Conservation (phyloP, 1,284 basidiomycete genomes). For the Salmacisia buchloeana region DNA sequence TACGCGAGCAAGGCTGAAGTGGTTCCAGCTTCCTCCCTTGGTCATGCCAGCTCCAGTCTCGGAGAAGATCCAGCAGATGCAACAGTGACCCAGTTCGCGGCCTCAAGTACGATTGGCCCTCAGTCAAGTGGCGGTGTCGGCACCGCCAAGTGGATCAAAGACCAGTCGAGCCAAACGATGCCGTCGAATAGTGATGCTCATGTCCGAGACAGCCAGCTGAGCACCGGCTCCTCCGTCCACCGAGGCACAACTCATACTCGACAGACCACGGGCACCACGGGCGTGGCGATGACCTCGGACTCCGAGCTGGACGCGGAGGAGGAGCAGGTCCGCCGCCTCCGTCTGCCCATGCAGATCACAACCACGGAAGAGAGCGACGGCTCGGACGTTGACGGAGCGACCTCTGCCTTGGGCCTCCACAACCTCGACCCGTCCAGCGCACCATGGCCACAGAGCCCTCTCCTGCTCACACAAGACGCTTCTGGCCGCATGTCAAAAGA, state of each 20-base stretch:
- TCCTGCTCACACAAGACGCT: neutral
- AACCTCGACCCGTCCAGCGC: neutral
- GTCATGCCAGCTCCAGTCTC: neutral
- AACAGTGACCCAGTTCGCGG: neutral
- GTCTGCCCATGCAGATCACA: neutral
- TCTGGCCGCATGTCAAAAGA: neutral
- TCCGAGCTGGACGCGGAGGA: neutral
- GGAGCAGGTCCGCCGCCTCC: neutral
- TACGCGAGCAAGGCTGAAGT: neutral
- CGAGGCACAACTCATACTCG: neutral
- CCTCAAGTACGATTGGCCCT: too few relatives aligned
- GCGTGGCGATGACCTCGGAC: neutral
- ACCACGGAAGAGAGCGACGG: neutral
- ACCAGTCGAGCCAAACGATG: too few relatives aligned
- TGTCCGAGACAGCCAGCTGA: too few relatives aligned
- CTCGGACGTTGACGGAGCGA: neutral
- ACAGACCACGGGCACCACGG: neutral
- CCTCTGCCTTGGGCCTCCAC: neutral
- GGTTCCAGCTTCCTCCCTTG: neutral
- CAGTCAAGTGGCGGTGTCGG: too few relatives aligned
- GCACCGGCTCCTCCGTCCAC: too few relatives aligned
- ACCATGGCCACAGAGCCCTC: slow-evolving; percentile 4
- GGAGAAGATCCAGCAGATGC: neutral
- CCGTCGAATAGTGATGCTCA: too few relatives aligned
- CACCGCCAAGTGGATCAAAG: too few relatives aligned